Evolutionary conservation across 495 filamentous ascomycete genomes (phyloP).

Genomic region (Hypoxylon subgilvum): DNA sequence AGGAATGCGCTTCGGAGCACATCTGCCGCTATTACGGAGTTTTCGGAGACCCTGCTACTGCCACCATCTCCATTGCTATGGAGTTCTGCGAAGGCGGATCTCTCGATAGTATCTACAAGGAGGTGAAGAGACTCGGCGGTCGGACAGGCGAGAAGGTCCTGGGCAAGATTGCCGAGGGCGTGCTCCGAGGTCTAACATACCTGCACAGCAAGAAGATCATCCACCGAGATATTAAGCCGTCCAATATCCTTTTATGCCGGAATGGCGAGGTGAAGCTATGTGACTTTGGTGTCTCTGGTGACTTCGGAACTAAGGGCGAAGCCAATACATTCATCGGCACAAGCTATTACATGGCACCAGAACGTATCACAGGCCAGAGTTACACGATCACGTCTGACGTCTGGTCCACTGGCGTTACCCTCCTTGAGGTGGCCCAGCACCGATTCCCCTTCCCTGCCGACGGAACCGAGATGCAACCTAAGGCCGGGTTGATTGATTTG

Average conservation of each 20-base stretch:
- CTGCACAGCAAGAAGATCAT: constrained; percentile 97
- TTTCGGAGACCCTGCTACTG: constrained; percentile 88
- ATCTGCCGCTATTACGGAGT: constrained; percentile 98
- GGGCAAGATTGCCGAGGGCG: constrained; percentile 96
- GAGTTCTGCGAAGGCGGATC: constrained; percentile 98
- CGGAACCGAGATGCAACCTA: constrained; percentile 84
- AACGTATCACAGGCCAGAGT: constrained; percentile 93
- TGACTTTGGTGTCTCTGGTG: constrained; percentile 96
- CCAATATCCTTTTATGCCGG: constrained; percentile 92
- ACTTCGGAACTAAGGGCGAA: constrained; percentile 97
- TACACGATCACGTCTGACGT: constrained; percentile 99
- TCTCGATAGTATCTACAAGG: constrained; percentile 93
- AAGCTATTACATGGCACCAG: constrained; percentile 98
- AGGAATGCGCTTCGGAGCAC: constrained; percentile 89
- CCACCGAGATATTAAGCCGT: constrained; percentile 98
- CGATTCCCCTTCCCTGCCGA: constrained; percentile 97
- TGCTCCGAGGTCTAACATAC: constrained; percentile 92
- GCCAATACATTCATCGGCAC: constrained; percentile 99
- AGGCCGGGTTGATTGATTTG: constrained; percentile 89
- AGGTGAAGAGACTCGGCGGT: constrained; percentile 92
- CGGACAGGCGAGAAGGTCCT: constrained; percentile 96
- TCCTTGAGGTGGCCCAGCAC: constrained; percentile 96
- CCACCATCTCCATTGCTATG: constrained; percentile 98
- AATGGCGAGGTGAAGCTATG: constrained; percentile 95
- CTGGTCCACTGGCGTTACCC: constrained; percentile 93